These are phyloP conservation scores for Metarhizium robertsii DNA, from an alignment of 2,329 filamentous ascomycete genomes.

Conservation along the genomic window DNA sequence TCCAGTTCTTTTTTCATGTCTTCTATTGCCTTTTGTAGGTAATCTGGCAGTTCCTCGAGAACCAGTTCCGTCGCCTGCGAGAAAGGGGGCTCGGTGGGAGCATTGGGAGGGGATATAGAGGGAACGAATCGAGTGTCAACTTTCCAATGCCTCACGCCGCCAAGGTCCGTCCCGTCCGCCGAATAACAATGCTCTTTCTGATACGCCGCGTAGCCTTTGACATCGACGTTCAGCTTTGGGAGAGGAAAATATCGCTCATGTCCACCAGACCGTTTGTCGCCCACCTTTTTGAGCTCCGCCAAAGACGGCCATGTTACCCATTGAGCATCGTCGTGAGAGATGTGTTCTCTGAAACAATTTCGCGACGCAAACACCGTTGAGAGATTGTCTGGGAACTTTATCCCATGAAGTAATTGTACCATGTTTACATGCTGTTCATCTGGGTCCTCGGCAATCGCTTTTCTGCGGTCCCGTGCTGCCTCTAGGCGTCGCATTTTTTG, in stretches of 20 bases:
- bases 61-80: neutral
- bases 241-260: constrained; percentile 22
- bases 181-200: constrained; percentile 7
- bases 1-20: constrained; percentile 7
- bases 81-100: neutral
- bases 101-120: neutral
- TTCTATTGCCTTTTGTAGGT: constrained; percentile 3
- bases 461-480: constrained; percentile 11
- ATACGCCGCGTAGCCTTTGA: constrained; percentile 4
- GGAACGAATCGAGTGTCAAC: constrained; percentile 11
- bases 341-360: constrained; percentile 23
- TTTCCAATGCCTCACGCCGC: constrained; percentile 17
- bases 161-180: constrained; percentile 14
- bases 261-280: constrained; percentile 17
- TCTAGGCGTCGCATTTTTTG: constrained; percentile 14
- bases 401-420: constrained; percentile 18
- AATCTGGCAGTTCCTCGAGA: constrained; percentile 7
- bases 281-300: constrained; percentile 26
- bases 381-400: constrained; percentile 15
- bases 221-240: constrained; percentile 17
- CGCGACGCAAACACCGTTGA: constrained; percentile 24
- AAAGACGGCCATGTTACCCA: constrained; percentile 24
- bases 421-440: constrained; percentile 3
- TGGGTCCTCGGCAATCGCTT: constrained; percentile 1
- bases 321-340: constrained; percentile 6